Conservation (phyloP, 1,284 basidiomycete species). For the Moesziomyces antarcticus region DNA sequence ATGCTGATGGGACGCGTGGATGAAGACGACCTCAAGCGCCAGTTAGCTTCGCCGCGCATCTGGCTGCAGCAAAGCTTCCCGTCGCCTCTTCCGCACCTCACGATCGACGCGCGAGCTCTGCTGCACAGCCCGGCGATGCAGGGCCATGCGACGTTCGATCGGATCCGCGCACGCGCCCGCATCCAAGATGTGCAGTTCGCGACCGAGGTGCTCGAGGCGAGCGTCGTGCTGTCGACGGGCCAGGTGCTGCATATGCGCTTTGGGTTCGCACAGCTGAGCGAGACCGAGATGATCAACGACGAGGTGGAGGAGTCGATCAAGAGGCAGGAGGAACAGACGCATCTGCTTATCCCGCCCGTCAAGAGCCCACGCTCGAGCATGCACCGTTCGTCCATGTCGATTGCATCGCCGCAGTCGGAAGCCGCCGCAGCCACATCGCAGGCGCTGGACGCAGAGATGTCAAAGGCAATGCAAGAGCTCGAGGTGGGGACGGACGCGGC, state of each 20-base stretch:
- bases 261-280: slow-evolving; percentile 49
- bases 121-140: slow-evolving; percentile 36
- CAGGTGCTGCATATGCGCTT: slow-evolving; percentile 52
- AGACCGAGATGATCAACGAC: slow-evolving; percentile 46
- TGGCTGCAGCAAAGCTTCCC: slow-evolving; percentile 56
- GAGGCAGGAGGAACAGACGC: slow-evolving; percentile 32
- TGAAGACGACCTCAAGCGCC: slow-evolving; percentile 24
- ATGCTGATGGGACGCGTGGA: slow-evolving; percentile 53
- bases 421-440: slow-evolving; percentile 1
- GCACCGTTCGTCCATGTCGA: slow-evolving; percentile 15
- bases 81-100: slow-evolving; percentile 58
- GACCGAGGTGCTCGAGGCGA: slow-evolving; percentile 55
- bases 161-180: slow-evolving; percentile 32
- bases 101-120: slow-evolving; percentile 40
- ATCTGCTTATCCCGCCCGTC: slow-evolving; percentile 37
- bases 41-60: slow-evolving; percentile 12
- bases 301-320: slow-evolving; percentile 42
- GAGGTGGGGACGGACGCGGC: slow-evolving; percentile 2
- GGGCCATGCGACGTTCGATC: slow-evolving; percentile 51
- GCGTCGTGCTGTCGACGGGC: slow-evolving; percentile 50
- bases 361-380: slow-evolving; percentile 14
- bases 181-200: slow-evolving; percentile 49
- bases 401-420: slow-evolving; percentile 10
- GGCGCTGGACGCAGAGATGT: slow-evolving; percentile 47
- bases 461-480: slow-evolving; percentile 48